phyloP scores from a whole-genome alignment of 1,284 basidiomycete species.

The Ustilago nuda region DNA sequence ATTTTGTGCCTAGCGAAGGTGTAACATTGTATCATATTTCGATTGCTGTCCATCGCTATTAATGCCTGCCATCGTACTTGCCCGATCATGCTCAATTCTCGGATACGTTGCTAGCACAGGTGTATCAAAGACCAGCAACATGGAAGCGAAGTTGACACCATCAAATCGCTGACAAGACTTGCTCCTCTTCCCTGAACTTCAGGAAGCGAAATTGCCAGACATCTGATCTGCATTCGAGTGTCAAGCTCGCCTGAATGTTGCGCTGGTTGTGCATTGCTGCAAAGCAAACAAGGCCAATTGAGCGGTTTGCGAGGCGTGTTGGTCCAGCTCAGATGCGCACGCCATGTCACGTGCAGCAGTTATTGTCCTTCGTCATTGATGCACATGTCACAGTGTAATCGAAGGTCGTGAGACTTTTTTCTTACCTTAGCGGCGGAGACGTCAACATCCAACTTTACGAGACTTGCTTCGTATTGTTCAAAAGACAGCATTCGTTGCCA shows the following conservation, averaged over 20 bases:
- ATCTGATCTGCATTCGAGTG: not conserved
- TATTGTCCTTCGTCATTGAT: not conserved
- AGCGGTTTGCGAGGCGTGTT: too few species aligned
- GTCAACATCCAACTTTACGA: not conserved
- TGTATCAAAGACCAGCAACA: not conserved
- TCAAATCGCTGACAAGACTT: not conserved
- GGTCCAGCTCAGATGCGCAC: too few species aligned
- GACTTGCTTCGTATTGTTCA: too few species aligned
- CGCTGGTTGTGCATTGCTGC: conserved; percentile 2
- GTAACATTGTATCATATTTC: not conserved
- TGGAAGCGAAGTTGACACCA: not conserved
- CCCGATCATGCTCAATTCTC: not conserved
- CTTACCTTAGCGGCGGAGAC: not conserved
- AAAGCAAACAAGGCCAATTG: too few species aligned
- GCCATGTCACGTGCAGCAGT: too few species aligned
- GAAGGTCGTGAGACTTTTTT: not conserved
- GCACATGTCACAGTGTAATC: not conserved
- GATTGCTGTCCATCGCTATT: not conserved
- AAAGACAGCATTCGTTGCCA: too few species aligned
- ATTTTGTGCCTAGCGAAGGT: not conserved
- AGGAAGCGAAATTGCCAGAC: not conserved
- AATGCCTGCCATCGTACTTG: not conserved
- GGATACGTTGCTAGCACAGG: not conserved
- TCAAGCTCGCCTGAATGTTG: not conserved
- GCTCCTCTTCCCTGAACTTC: not conserved